Conservation (phyloP, 306 rosid species). For the Oemleria cerasiformis region DNA sequence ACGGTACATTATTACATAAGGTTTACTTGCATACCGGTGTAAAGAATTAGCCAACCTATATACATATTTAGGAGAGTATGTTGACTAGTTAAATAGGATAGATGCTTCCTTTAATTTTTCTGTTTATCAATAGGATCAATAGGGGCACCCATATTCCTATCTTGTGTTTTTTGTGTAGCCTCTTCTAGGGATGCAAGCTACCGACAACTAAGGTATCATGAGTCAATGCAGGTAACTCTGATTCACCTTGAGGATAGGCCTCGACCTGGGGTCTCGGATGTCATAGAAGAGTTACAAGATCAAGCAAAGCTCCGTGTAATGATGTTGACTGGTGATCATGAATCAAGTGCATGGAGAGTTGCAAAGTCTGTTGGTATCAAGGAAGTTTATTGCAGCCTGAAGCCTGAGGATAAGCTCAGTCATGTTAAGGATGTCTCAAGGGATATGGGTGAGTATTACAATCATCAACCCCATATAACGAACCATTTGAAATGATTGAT, state of each 20-base stretch:
- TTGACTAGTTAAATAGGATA: not conserved
- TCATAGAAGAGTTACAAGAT: slow-evolving; percentile 63
- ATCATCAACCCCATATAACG: not conserved
- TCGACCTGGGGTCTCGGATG: slow-evolving; percentile 74
- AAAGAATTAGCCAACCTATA: not conserved
- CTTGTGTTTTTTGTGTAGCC: not conserved
- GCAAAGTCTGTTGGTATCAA: slow-evolving; percentile 84
- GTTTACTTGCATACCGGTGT: not conserved
- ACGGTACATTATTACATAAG: not conserved
- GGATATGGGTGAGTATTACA: slow-evolving; percentile 57
- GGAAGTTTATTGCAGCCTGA: slow-evolving; percentile 80
- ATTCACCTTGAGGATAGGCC: slow-evolving; percentile 97
- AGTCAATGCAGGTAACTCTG: slow-evolving; percentile 67
- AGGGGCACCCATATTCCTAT: not conserved
- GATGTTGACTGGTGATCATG: slow-evolving; percentile 97
- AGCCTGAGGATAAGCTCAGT: slow-evolving; percentile 95
- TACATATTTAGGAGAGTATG: not conserved
- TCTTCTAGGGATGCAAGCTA: not conserved
- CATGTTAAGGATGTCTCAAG: slow-evolving; percentile 85
- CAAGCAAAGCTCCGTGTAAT: slow-evolving; percentile 73
- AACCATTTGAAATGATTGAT: not conserved
- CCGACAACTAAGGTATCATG: slow-evolving; percentile 9
- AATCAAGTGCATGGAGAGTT: slow-evolving; percentile 85
- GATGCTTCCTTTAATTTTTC: not conserved
- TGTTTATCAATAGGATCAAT: not conserved